phyloP scores from a whole-genome alignment of 352 stramenopile genomes.

The Phytophthora vignae region DNA sequence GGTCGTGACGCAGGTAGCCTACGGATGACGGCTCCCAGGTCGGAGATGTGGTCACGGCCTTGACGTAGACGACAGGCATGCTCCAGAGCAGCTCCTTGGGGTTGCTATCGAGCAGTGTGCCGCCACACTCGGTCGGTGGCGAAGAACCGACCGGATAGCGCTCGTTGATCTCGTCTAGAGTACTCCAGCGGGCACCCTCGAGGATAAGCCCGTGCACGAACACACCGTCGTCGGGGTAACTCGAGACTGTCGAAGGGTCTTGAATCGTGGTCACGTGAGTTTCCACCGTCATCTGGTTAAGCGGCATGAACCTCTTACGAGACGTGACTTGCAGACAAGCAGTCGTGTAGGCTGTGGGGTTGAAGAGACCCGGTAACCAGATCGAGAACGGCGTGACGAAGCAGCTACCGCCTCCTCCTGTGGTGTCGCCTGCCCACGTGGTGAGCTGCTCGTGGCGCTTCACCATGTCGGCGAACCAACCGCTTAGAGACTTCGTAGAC shows the following conservation, averaged over 20 bases:
- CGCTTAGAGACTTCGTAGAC: conserved; percentile 93
- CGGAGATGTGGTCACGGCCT: conserved; percentile 94
- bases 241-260: conserved; percentile 79
- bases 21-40: conserved; percentile 96
- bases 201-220: conserved; percentile 97
- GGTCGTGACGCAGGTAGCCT: conserved; percentile 94
- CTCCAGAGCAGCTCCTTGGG: conserved; percentile 95
- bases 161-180: conserved; percentile 90
- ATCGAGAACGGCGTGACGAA: conserved; percentile 94
- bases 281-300: conserved; percentile 97
- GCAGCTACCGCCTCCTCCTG: conserved; percentile 31
- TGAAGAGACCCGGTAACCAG: conserved; percentile 96
- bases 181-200: conserved; percentile 94
- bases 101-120: conserved; percentile 93
- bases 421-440: conserved; percentile 84
- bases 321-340: conserved; percentile 96
- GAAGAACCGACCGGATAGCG: conserved; percentile 87
- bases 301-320: conserved; percentile 89
- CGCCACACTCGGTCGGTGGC: conserved; percentile 86
- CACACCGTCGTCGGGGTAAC: conserved; percentile 92
- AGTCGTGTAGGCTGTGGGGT: conserved; percentile 96
- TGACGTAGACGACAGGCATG: conserved; percentile 96
- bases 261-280: conserved; percentile 96
- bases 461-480: conserved; percentile 95
- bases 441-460: conserved; percentile 91